Percentiles rank a stretch among this genome's conserved stretches.
These are phyloP conservation scores for Liriodendron chinense DNA, from an alignment of 164 flowering plant genomes.

Conservation along the genomic window DNA sequence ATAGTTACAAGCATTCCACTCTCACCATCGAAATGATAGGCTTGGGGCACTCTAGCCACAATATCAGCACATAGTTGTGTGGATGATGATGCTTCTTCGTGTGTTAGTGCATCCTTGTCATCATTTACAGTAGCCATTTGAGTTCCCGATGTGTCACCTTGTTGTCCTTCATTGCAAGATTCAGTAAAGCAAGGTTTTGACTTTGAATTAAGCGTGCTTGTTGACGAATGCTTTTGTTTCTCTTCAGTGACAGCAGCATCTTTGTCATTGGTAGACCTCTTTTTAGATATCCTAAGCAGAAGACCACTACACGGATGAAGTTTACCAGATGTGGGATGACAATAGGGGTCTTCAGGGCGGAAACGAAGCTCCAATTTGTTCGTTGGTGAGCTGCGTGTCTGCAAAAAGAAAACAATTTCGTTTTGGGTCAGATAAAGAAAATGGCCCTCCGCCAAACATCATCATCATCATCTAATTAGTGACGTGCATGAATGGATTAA, in stretches of 20 bases:
- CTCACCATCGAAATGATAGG: conserved; percentile 76
- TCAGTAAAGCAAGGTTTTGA: not conserved
- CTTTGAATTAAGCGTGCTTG: not conserved
- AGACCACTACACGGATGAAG: conserved; percentile 47
- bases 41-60: conserved; percentile 65
- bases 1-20: not conserved
- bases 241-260: conserved; percentile 9
- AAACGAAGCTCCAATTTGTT: conserved; percentile 70
- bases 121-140: conserved; percentile 7
- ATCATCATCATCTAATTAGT: too few species aligned
- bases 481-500: too few species aligned
- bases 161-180: conserved; percentile 1
- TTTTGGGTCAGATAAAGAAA: not conserved
- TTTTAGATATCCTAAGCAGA: conserved; percentile 61
- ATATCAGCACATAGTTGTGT: conserved; percentile 55
- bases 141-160: conserved; percentile 2
- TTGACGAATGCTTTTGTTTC: conserved; percentile 5
- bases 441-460: not conserved
- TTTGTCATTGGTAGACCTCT: conserved; percentile 16
- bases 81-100: conserved; percentile 19
- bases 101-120: conserved; percentile 17
- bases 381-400: conserved; percentile 54
- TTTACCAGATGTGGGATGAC: conserved; percentile 80
- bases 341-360: conserved; percentile 87
- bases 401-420: conserved; percentile 2